phyloP scores from a whole-genome alignment of 495 filamentous ascomycete genomes.

The Tuber aestivum region DNA sequence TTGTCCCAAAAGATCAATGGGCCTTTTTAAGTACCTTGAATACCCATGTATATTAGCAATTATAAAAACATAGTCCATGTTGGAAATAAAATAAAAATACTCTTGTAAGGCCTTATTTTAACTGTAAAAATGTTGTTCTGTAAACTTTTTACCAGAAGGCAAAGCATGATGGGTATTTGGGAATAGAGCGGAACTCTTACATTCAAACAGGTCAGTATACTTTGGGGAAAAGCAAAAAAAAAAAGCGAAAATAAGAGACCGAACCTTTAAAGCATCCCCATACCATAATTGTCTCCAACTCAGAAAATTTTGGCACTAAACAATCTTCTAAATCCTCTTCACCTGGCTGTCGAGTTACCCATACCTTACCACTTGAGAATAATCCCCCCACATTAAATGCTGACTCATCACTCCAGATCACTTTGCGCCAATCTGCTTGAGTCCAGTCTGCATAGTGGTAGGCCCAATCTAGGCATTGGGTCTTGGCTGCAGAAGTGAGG shows the following conservation, averaged over 20 bases:
- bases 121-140: no score
- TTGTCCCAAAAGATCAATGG: constrained; percentile 12
- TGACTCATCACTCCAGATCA: background rate
- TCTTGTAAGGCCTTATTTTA: no score
- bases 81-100: no score
- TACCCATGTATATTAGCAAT: no score
- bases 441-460: background rate
- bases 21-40: background rate
- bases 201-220: no score
- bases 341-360: background rate
- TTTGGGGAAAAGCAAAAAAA: no score
- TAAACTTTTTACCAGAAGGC: no score
- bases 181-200: no score
- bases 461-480: background rate
- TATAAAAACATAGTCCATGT: no score
- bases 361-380: background rate
- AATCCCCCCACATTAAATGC: background rate
- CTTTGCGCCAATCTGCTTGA: background rate
- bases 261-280: background rate
- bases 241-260: no score
- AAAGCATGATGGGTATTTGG: no score
- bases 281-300: background rate
- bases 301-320: background rate
- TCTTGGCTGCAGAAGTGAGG: no score
- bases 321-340: constrained; percentile 3